Percentiles rank a stretch among this genome's conserved stretches.
phyloP scores from a whole-genome alignment of 169 alveolate species.

The Cryptosporidium baileyi region DNA sequence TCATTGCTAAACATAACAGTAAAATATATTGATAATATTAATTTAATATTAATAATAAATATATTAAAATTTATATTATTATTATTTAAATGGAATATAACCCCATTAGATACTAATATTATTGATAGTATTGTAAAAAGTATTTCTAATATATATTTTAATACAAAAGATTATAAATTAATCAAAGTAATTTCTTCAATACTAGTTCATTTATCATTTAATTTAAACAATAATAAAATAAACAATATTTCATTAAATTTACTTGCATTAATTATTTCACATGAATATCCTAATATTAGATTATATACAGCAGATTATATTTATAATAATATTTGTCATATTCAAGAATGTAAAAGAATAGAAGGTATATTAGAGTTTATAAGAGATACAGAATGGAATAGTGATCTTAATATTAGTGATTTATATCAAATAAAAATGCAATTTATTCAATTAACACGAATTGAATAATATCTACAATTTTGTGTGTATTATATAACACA shows the following conservation, averaged over 20 bases:
- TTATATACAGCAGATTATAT: slow-evolving; percentile 39
- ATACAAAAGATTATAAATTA: neutral
- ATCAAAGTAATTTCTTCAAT: slow-evolving; percentile 8
- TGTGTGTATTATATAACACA: too few relatives aligned
- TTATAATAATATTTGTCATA: slow-evolving; percentile 36
- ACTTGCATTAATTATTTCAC: slow-evolving; percentile 14
- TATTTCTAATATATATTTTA: neutral
- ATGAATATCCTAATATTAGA: slow-evolving; percentile 46
- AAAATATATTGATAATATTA: neutral
- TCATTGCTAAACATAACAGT: neutral
- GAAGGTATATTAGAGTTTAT: neutral
- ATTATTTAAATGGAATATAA: slow-evolving; percentile 14
- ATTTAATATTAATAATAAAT: neutral
- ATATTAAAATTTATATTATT: slow-evolving; percentile 8
- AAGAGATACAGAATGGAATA: slow-evolving; percentile 14
- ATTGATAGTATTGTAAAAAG: neutral
- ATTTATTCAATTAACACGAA: neutral
- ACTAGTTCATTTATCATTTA: slow-evolving; percentile 1
- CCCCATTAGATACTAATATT: neutral
- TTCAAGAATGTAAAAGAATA: neutral
- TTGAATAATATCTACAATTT: too few relatives aligned
- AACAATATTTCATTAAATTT: neutral
- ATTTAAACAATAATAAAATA: neutral
- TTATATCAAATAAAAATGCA: neutral
- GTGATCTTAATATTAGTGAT: neutral